phyloP scores from a whole-genome alignment of 2,329 filamentous ascomycete species.

The Macroventuria anomochaeta region DNA sequence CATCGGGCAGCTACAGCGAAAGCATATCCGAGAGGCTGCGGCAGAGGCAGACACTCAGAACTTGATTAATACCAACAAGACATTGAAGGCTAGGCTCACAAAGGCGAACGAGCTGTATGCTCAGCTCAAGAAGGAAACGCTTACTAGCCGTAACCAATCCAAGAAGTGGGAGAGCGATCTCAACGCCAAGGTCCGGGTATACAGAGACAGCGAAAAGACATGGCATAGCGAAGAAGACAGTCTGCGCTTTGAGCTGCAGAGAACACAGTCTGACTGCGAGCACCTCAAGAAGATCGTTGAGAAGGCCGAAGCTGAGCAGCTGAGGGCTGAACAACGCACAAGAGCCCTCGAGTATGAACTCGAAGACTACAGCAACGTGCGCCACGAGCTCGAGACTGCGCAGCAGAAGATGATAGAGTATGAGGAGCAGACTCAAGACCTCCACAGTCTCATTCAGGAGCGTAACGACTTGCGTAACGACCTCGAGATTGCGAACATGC shows the following conservation, averaged over 20 bases:
- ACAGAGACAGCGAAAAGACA: slow-evolving; percentile 73
- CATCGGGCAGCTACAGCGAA: slow-evolving; percentile 77
- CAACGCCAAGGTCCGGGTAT: slow-evolving; percentile 67
- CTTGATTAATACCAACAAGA: slow-evolving; percentile 76
- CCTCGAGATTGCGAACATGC: slow-evolving; percentile 65
- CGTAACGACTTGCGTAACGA: slow-evolving; percentile 65
- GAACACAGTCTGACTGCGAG: slow-evolving; percentile 65
- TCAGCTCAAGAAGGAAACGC: slow-evolving; percentile 73
- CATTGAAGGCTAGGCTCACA: slow-evolving; percentile 73
- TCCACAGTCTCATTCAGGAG: slow-evolving; percentile 63
- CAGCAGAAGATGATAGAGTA: slow-evolving; percentile 43
- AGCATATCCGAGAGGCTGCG: slow-evolving; percentile 76
- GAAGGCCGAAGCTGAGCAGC: slow-evolving; percentile 71
- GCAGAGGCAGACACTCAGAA: slow-evolving; percentile 84
- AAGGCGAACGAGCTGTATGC: slow-evolving; percentile 74
- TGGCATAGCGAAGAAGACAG: slow-evolving; percentile 65
- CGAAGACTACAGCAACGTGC: slow-evolving; percentile 61
- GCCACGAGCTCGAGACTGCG: slow-evolving; percentile 39
- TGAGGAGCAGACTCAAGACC: slow-evolving; percentile 46
- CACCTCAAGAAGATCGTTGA: slow-evolving; percentile 71
- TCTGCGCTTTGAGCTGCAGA: slow-evolving; percentile 65
- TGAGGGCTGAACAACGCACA: slow-evolving; percentile 60
- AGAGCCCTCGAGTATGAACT: slow-evolving; percentile 65
- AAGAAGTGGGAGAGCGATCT: slow-evolving; percentile 81
- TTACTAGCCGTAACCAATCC: slow-evolving; percentile 72